Percentiles rank a stretch among this genome's conserved stretches.
Evolutionary conservation across 2,329 filamentous ascomycete species (phyloP).

Genomic region (Calonectria pauciramosa): DNA sequence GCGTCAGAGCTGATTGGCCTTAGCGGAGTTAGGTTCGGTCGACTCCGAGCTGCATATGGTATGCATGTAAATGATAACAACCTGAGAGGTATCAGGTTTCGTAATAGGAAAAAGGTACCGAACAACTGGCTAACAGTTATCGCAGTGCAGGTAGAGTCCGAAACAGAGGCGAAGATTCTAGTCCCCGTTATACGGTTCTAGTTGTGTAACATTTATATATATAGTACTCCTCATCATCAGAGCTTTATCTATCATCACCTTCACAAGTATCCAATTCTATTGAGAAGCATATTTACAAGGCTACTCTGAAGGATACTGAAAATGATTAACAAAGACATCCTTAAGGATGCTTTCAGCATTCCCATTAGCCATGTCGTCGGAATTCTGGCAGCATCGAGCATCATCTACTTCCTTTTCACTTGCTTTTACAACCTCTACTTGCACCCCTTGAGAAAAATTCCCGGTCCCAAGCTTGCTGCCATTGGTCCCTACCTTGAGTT

Average conservation of each 20-base stretch:
- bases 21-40: background rate
- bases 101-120: background rate
- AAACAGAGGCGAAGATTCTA: background rate
- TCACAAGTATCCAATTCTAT: background rate
- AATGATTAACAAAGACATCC: slow-evolving; percentile 1
- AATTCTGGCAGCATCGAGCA: background rate
- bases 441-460: background rate
- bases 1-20: slow-evolving; percentile 1
- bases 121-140: background rate
- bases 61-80: background rate
- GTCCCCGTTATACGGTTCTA: background rate
- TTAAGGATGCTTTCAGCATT: background rate
- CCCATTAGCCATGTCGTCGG: background rate
- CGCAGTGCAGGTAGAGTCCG: background rate
- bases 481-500: slow-evolving; percentile 2
- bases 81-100: background rate
- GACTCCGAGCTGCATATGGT: background rate
- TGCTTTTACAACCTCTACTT: slow-evolving; percentile 3
- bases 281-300: background rate
- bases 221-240: background rate
- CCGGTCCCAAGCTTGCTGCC: slow-evolving; percentile 1
- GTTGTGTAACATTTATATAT: background rate
- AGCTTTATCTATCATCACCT: background rate
- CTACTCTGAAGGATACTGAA: background rate
- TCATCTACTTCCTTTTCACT: background rate